Conservation (phyloP, 169 alveolate genomes). For the Toxoplasma gondii region DNA sequence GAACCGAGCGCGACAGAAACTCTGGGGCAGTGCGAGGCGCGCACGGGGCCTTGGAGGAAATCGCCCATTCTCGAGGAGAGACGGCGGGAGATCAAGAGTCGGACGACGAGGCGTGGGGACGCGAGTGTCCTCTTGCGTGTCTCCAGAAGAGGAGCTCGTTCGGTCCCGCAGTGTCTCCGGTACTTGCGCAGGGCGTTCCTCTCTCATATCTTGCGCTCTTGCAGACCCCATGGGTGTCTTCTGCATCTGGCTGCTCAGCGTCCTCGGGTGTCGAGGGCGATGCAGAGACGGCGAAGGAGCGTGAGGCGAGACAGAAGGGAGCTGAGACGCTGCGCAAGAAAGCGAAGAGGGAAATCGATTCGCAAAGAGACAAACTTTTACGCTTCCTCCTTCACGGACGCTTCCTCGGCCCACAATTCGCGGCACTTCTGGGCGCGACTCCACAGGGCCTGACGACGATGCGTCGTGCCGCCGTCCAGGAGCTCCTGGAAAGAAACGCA, state of each 20-base stretch:
- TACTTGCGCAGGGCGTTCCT: neutral
- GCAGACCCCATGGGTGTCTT: neutral
- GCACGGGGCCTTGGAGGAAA: too few relatives aligned
- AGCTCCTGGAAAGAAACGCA: neutral
- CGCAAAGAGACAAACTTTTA: neutral
- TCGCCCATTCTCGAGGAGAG: too few relatives aligned
- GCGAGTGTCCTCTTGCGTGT: too few relatives aligned
- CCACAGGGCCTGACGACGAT: neutral
- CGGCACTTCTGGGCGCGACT: neutral
- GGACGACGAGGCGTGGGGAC: too few relatives aligned
- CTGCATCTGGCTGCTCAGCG: too few relatives aligned
- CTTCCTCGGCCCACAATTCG: constrained; percentile 11
- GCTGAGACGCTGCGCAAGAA: neutral
- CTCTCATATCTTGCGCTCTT: neutral
- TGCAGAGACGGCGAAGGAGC: neutral
- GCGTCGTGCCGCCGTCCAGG: neutral
- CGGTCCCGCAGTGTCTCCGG: neutral
- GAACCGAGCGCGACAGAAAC: too few relatives aligned
- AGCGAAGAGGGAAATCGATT: neutral
- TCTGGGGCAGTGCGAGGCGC: too few relatives aligned
- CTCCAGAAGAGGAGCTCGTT: too few relatives aligned
- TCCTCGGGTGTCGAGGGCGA: too few relatives aligned
- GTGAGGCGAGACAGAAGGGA: neutral
- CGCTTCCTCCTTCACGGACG: constrained; percentile 15
- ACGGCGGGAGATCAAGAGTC: too few relatives aligned